These are phyloP conservation scores for Haplosporangium gracile DNA, from an alignment of 192 early-diverging fungal genomes.

Conservation along the genomic window DNA sequence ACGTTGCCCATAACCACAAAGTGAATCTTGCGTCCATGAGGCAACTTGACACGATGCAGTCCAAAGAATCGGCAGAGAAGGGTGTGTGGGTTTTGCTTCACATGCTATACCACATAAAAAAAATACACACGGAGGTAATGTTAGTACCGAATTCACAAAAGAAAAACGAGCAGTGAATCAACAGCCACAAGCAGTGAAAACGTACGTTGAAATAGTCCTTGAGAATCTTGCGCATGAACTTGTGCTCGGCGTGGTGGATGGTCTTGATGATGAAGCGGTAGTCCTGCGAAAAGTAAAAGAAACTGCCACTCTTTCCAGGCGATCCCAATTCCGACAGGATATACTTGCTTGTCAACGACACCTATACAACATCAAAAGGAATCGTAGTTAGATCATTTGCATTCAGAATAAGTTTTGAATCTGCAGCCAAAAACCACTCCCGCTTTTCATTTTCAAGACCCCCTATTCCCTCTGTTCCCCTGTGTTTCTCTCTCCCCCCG, in stretches of 20 bases:
- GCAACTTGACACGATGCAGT: constrained; percentile 95
- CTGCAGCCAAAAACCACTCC: background rate
- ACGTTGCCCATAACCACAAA: constrained; percentile 99
- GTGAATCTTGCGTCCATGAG: constrained; percentile 93
- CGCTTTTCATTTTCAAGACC: background rate
- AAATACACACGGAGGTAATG: background rate
- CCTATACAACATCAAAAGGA: constrained; percentile 50
- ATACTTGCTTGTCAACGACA: constrained; percentile 96
- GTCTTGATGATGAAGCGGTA: constrained; percentile 99
- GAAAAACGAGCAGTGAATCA: no score
- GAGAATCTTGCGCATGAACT: constrained; percentile 91
- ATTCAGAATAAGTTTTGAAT: background rate
- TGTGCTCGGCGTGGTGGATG: constrained; percentile 94
- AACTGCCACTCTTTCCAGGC: constrained; percentile 95
- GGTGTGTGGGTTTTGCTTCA: constrained; percentile 91
- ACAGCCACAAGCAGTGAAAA: background rate
- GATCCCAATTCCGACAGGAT: constrained; percentile 95
- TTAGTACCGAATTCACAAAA: background rate
- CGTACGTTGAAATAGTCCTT: constrained; percentile 87
- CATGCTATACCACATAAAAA: constrained; percentile 66
- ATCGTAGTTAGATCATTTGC: background rate
- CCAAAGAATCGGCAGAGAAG: constrained; percentile 96
- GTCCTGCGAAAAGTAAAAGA: constrained; percentile 99
- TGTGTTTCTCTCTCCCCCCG: background rate
- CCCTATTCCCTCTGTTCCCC: background rate